phyloP scores from a whole-genome alignment of 441 rosid species.

The Adansonia madagascariensis region DNA sequence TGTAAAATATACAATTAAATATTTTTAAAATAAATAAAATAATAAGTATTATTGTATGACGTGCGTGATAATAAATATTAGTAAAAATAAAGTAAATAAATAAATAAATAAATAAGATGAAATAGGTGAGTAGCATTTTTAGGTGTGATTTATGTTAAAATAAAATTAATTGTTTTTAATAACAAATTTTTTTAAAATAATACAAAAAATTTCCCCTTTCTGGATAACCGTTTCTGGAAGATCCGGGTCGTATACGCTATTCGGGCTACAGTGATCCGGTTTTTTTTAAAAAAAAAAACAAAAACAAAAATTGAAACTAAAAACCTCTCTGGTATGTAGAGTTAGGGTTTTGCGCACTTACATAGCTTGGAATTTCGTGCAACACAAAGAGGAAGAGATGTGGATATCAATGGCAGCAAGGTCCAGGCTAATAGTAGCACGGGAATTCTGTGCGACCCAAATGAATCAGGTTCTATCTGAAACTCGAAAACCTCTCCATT shows the following conservation, averaged over 20 bases:
- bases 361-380: not conserved
- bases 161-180: not conserved
- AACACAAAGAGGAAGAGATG: not conserved
- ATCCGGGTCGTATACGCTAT: not conserved
- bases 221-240: not conserved
- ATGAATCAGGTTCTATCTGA: constrained; percentile 36
- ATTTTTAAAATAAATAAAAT: too few species aligned
- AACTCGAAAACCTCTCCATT: constrained; percentile 28
- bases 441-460: constrained; percentile 18
- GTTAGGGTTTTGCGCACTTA: not conserved
- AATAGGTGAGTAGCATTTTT: too few species aligned
- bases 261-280: not conserved
- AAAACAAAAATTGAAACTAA: not conserved
- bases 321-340: not conserved
- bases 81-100: too few species aligned
- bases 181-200: too few species aligned
- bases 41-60: too few species aligned
- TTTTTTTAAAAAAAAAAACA: not conserved
- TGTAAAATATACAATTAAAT: too few species aligned
- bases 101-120: too few species aligned
- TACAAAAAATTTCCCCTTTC: too few species aligned
- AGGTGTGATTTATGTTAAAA: too few species aligned
- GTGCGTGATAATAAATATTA: too few species aligned
- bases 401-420: constrained; percentile 10
- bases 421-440: constrained; percentile 11